Conservation (phyloP, 169 alveolate genomes). For the Plasmodium fragile region DNA sequence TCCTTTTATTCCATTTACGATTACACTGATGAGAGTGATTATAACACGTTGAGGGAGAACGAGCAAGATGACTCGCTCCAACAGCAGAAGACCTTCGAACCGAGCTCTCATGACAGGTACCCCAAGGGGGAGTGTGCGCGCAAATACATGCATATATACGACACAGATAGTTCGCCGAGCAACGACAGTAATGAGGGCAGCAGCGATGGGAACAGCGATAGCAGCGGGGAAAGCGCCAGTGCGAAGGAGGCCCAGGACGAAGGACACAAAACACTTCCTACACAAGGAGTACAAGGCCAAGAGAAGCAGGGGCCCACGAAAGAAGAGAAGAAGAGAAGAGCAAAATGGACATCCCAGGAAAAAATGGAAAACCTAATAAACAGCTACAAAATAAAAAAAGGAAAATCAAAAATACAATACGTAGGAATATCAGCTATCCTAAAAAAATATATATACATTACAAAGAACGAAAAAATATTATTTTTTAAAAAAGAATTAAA, state of each 20-base stretch:
- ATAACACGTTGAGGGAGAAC: neutral
- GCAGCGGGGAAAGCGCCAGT: neutral
- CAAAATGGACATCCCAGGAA: neutral
- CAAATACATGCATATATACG: slow-evolving; percentile 52
- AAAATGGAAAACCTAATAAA: neutral
- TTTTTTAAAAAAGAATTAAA: slow-evolving; percentile 33
- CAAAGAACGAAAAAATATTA: slow-evolving; percentile 26
- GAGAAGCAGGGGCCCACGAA: neutral
- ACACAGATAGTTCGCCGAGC: slow-evolving; percentile 14
- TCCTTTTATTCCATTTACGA: slow-evolving; percentile 68
- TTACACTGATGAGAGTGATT: slow-evolving; percentile 59
- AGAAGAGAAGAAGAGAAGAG: neutral
- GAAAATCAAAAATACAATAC: slow-evolving; percentile 17
- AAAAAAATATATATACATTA: slow-evolving; percentile 29
- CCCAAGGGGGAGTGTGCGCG: neutral
- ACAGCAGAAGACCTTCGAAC: neutral
- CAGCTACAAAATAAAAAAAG: slow-evolving; percentile 13
- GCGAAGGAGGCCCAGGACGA: too few relatives aligned
- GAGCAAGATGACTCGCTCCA: neutral
- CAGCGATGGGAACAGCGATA: neutral
- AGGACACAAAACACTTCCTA: neutral
- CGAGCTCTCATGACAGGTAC: neutral
- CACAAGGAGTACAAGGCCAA: neutral
- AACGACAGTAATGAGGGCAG: neutral
- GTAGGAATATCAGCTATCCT: slow-evolving; percentile 40